Base-by-base conservation (phyloP, 2,329 filamentous ascomycete genomes). In the Arthrobotrys pseudoclavata region DNA sequence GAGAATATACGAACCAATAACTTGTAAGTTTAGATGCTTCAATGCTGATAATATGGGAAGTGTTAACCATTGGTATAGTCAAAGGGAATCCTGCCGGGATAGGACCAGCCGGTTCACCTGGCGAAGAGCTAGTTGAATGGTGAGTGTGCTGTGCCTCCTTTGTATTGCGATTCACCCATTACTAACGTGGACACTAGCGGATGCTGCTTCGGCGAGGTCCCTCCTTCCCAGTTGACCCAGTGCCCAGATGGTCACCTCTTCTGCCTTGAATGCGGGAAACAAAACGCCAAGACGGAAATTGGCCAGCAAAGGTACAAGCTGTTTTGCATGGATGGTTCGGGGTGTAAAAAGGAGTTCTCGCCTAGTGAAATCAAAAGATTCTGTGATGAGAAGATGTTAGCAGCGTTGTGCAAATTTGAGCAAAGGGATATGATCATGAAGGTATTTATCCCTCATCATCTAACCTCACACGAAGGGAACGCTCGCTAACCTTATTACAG, bases 161-260 rank as follows among this genome's bases (percentile, higher is more conserved):
- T 2, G 4, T 1, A 7, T 6, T 20, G 12, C 18, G 10, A 10
- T 48, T 20, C 10, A 40, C n/a, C 1, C 10, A 47, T 48, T 48
- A 4, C 50, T 75, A 48, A 79, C 13, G 18, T 4, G 24, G 13
- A 10, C 37, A 31, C 3, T 34, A 79, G 91, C 80, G 87, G 86
- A 50, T 93, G 92, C 81, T 97, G 93, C 83, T 96, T 88, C 81
- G 85, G 86, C 5, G 89, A 93, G 3, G 86, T 86, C 61, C 87
- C 91, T 1, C 83, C 89, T 53, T 92, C 92, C 80, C 87, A 89
- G 57, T 89, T 92, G 85, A 87, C 92, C 0, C 85, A 88, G 79
- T 97, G 93, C 82, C 84, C 89, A 62, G 89, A 87, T 15, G 85
- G 87, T 1, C 84, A 85, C 76, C 88, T 87, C 82, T 94, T 95